These are phyloP conservation scores for Mycena polygramma DNA, from an alignment of 768 basidiomycete species.

Conservation along the genomic window DNA sequence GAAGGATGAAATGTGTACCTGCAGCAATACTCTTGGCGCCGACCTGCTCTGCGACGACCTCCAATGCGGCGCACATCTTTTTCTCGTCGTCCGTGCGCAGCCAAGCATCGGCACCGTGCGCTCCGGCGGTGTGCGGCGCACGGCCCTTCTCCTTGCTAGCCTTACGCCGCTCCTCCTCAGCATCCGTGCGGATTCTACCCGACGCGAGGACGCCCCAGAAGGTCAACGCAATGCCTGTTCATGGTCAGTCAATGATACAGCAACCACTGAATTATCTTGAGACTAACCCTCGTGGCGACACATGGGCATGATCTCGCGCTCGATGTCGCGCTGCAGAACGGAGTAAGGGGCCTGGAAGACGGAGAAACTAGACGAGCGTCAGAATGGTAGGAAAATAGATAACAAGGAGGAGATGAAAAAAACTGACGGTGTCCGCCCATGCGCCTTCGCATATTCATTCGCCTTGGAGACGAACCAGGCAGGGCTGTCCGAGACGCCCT, in stretches of 20 bases:
- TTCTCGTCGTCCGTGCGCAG: slow-evolving; percentile 21
- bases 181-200: slow-evolving; percentile 45
- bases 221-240: slow-evolving; percentile 49
- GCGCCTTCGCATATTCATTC: slow-evolving; percentile 57
- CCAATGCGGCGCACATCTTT: slow-evolving; percentile 7
- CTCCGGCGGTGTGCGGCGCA: slow-evolving; percentile 44
- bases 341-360: slow-evolving; percentile 58
- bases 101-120: slow-evolving; percentile 32
- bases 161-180: slow-evolving; percentile 45
- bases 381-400: not conserved
- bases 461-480: slow-evolving; percentile 55
- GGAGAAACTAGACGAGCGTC: slow-evolving; percentile 45
- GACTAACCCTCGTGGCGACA: slow-evolving; percentile 30
- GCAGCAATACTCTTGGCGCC: slow-evolving; percentile 6
- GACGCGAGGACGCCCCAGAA: slow-evolving; percentile 51
- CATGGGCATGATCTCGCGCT: slow-evolving; percentile 62
- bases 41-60: slow-evolving; percentile 1
- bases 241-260: too few relatives aligned
- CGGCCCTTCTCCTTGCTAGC: slow-evolving; percentile 55
- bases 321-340: slow-evolving; percentile 53
- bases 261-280: too few relatives aligned
- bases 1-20: not conserved
- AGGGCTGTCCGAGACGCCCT: slow-evolving; percentile 51
- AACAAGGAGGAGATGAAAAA: too few relatives aligned
- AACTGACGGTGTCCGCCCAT: slow-evolving; percentile 50